Percentiles rank a stretch among this genome's conserved stretches.
Evolutionary conservation across 139 green algal species (phyloP).

Genomic region (Coelastrella sp.): DNA sequence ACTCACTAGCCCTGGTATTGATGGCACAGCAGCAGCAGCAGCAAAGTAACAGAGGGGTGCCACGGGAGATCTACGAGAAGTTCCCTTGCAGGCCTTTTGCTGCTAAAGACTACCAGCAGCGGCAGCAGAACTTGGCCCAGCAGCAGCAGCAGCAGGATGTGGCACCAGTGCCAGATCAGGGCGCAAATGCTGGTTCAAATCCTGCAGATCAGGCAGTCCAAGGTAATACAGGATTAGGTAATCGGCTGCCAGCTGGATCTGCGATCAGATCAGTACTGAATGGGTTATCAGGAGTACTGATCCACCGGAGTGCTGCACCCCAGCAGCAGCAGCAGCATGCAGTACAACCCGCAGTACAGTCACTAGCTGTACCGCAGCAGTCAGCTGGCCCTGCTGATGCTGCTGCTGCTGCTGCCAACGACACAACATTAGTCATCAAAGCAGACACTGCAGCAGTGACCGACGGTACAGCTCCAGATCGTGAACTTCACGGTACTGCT

Average conservation of each 20-base stretch:
- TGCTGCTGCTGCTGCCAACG: background rate
- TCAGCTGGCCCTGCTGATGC: background rate
- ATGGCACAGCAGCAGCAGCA: slow-evolving; percentile 30
- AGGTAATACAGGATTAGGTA: background rate
- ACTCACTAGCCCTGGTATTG: slow-evolving; percentile 3
- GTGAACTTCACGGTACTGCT: background rate
- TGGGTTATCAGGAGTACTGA: slow-evolving; percentile 1
- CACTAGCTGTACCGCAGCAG: background rate
- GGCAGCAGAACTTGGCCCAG: slow-evolving; percentile 1
- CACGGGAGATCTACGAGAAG: slow-evolving; percentile 39
- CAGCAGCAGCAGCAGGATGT: slow-evolving; percentile 28
- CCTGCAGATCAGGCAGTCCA: background rate
- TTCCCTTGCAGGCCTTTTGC: slow-evolving; percentile 50
- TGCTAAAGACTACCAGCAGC: slow-evolving; percentile 5
- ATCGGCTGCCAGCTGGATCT: background rate
- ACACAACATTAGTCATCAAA: background rate
- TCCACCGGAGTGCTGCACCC: background rate
- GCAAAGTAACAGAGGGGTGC: slow-evolving; percentile 48
- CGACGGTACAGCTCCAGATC: too few species aligned
- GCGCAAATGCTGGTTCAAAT: background rate
- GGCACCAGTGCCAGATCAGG: background rate
- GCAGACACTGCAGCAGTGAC: background rate
- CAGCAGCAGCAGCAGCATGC: slow-evolving; percentile 2
- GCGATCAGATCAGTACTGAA: background rate
- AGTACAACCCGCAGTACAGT: slow-evolving; percentile 1